Evolutionary conservation across 2,329 filamentous ascomycete species (phyloP).

Genomic region (Xylaria sp.): DNA sequence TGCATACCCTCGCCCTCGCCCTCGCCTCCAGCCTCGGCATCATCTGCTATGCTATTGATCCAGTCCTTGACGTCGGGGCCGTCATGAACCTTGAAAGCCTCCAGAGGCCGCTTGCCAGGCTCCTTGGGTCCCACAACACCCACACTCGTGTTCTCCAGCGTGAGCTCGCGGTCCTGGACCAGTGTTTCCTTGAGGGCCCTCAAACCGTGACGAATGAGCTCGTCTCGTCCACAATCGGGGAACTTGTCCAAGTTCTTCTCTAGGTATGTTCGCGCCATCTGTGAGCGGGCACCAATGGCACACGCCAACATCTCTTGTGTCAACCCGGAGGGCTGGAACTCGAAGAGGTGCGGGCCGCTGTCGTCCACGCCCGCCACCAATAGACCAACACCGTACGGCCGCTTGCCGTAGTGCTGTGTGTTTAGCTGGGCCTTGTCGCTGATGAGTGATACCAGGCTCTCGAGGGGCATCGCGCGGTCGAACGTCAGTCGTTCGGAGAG

Average conservation of each 20-base stretch:
- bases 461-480: slow-evolving; percentile 90
- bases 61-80: slow-evolving; percentile 86
- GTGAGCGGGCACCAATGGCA: slow-evolving; percentile 92
- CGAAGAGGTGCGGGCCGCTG: slow-evolving; percentile 92
- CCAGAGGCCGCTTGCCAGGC: slow-evolving; percentile 66
- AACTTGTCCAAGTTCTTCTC: slow-evolving; percentile 92
- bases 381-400: slow-evolving; percentile 94
- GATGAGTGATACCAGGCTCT: slow-evolving; percentile 89
- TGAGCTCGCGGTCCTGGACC: slow-evolving; percentile 96
- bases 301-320: slow-evolving; percentile 98
- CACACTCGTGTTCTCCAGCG: slow-evolving; percentile 94
- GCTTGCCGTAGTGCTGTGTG: slow-evolving; percentile 96
- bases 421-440: slow-evolving; percentile 97
- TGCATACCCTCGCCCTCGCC: slow-evolving; percentile 57
- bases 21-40: slow-evolving; percentile 58
- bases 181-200: slow-evolving; percentile 93
- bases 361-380: slow-evolving; percentile 95
- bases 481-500: slow-evolving; percentile 96
- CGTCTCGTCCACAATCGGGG: slow-evolving; percentile 77
- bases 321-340: slow-evolving; percentile 96
- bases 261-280: slow-evolving; percentile 97
- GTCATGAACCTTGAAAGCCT: slow-evolving; percentile 91
- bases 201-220: slow-evolving; percentile 90
- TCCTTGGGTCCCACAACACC: slow-evolving; percentile 77
- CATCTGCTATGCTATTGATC: slow-evolving; percentile 77